Evolutionary conservation across 2,329 filamentous ascomycete species (phyloP), one percentile per base, ranked within the genome.

Genomic region (Clonostachys solani): DNA sequence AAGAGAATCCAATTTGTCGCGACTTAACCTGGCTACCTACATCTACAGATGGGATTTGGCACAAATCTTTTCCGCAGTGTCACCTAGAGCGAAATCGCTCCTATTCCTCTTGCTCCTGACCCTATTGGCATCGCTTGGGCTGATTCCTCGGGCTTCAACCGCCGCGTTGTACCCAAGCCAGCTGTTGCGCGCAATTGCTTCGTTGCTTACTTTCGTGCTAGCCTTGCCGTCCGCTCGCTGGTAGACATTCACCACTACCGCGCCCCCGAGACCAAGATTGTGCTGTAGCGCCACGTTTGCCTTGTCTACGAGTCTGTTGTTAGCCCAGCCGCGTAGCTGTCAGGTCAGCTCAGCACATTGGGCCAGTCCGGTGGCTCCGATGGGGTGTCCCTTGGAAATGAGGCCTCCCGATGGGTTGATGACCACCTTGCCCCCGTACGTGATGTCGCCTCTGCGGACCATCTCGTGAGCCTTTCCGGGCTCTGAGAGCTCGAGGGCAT

Each of bases 1-100:
- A 5, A 23, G 19, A 23, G 19, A 23, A 8, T 29, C 23, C 8
- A 29, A 9, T 29, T 29, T 29, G 23, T 29, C 23, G 23, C 23
- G 23, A 9, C 5, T 9, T 29, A 29, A 29, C 23, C 9, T 29
- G 9, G 5, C 23, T 8, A 29, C 23, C 23, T 29, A 29, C 7
- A 29, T 29, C 23, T 29, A 29, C 23, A 29, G 9, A 29, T 55
- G 68, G 43, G 69, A 69, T 51, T 63, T 56, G 42, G 66, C 56
- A 57, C 64, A 57, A n/a, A 71, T 65, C 63, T 69, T 71, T 18
- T 66, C 52, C 57, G 63, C 56, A 19, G 66, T 66, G 44, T 95
- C 89, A 60, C 85, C 81, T 69, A 95, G 58, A 43, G 92, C 92
- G 84, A 86, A 96, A 17, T 83, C 82, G 60, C 79, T 86, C 43